These are phyloP conservation scores for Yamadazyma atmosphaerica DNA, from an alignment of 1,139 yeast genomes.

Conservation along the genomic window DNA sequence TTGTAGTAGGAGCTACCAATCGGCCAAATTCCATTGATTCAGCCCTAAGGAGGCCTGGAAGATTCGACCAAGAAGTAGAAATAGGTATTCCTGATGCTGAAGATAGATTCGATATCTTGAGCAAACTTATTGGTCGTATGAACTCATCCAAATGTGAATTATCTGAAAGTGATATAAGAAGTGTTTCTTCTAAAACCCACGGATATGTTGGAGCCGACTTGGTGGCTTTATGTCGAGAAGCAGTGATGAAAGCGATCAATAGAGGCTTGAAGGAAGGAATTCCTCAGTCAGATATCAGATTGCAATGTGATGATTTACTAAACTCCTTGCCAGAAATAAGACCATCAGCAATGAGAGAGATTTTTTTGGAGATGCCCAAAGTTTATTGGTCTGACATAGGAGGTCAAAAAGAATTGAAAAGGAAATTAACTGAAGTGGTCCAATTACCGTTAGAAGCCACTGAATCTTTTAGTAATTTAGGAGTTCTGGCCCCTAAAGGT, in stretches of 20 bases:
- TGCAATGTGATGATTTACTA: slow-evolving; percentile 54
- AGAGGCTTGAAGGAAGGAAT: slow-evolving; percentile 41
- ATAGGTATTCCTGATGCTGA: slow-evolving; percentile 76
- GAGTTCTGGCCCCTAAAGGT: slow-evolving; percentile 90
- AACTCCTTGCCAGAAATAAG: slow-evolving; percentile 73
- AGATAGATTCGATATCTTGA: slow-evolving; percentile 62
- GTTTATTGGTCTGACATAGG: slow-evolving; percentile 95
- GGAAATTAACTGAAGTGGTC: slow-evolving; percentile 81
- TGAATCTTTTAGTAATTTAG: slow-evolving; percentile 70
- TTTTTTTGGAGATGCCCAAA: slow-evolving; percentile 89
- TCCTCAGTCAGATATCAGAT: slow-evolving; percentile 27
- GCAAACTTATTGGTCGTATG: slow-evolving; percentile 63
- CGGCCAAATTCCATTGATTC: slow-evolving; percentile 77
- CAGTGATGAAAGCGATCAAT: slow-evolving; percentile 81
- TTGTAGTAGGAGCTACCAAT: slow-evolving; percentile 79
- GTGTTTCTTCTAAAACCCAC: slow-evolving; percentile 65
- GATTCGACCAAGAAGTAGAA: slow-evolving; percentile 86
- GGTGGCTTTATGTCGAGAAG: slow-evolving; percentile 82
- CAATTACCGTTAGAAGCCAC: slow-evolving; percentile 88
- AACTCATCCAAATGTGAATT: slow-evolving; percentile 54
- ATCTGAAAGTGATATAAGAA: slow-evolving; percentile 49
- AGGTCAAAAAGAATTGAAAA: slow-evolving; percentile 83
- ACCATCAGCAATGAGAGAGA: slow-evolving; percentile 97
- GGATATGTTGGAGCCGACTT: slow-evolving; percentile 81
- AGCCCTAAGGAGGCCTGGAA: slow-evolving; percentile 58